Percentiles rank a stretch among this genome's conserved stretches.
Evolutionary conservation across 352 stramenopile species (phyloP).

Genomic region (Globisporangium irregulare): DNA sequence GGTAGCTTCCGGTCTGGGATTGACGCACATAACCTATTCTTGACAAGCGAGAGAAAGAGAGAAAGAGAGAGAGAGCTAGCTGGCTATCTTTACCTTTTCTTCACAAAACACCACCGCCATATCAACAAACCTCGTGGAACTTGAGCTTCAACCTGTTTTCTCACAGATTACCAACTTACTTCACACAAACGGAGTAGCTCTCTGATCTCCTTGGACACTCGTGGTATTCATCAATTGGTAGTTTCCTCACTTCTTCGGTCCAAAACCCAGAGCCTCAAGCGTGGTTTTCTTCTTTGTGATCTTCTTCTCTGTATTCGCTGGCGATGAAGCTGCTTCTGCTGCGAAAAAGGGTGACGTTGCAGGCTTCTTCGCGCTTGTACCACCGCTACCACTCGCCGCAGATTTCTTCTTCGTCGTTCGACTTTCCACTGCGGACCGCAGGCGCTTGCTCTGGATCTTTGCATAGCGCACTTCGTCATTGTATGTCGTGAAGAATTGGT

Average conservation of each 20-base stretch:
- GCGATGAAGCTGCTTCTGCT: neutral
- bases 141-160: neutral
- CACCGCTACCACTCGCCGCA: neutral
- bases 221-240: neutral
- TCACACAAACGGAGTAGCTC: neutral
- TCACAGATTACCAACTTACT: neutral
- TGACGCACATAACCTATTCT: neutral
- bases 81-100: constrained; percentile 1
- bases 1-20: neutral
- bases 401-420: constrained; percentile 14
- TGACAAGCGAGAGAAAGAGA: neutral
- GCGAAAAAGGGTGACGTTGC: neutral
- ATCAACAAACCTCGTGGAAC: neutral
- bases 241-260: neutral
- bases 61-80: neutral
- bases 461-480: constrained; percentile 96
- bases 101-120: neutral
- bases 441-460: constrained; percentile 86
- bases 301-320: constrained; percentile 14
- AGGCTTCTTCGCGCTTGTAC: neutral
- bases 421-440: constrained; percentile 76
- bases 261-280: constrained; percentile 11
- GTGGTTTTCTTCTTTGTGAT: constrained; percentile 19
- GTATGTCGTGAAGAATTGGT: constrained; percentile 96
- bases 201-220: neutral